These are phyloP conservation scores for Hyphodiscus hymeniophilus DNA, from an alignment of 495 filamentous ascomycete genomes.

Conservation along the genomic window DNA sequence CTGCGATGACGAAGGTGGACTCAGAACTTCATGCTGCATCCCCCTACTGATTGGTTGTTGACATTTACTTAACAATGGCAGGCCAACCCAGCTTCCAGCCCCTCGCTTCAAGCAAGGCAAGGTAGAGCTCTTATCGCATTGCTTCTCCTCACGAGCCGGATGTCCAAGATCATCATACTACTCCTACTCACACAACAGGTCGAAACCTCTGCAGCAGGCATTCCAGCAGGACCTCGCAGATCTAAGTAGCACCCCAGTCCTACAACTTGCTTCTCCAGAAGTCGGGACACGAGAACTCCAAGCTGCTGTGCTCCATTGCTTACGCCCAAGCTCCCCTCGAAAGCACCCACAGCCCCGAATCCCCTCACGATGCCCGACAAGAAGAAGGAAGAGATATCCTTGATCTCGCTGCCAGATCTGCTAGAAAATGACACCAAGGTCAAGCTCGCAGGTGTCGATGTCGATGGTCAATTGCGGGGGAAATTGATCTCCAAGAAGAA, in stretches of 20 bases:
- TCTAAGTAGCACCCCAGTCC: background rate
- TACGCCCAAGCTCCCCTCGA: no score
- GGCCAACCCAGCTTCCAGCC: background rate
- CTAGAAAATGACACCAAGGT: slow-evolving; percentile 73
- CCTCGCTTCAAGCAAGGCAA: no score
- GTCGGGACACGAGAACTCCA: background rate
- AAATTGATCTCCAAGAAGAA: slow-evolving; percentile 96
- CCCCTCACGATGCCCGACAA: slow-evolving; percentile 14
- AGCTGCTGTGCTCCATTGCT: no score
- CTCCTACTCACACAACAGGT: background rate
- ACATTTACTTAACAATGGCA: background rate
- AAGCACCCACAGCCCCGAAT: no score
- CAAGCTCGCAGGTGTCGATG: slow-evolving; percentile 87
- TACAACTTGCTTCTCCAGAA: background rate
- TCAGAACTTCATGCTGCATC: slow-evolving; percentile 6
- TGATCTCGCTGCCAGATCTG: slow-evolving; percentile 53
- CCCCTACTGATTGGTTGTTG: background rate
- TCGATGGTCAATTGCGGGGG: slow-evolving; percentile 83
- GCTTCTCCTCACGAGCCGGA: background rate
- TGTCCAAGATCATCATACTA: background rate
- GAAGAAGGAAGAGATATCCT: slow-evolving; percentile 34
- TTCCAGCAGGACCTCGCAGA: no score
- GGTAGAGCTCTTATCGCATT: slow-evolving; percentile 8
- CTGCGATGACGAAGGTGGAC: slow-evolving; percentile 3
- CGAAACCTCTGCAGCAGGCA: no score